These are phyloP conservation scores for Ganoderma lingzhi DNA, from an alignment of 1,284 basidiomycete genomes.

Conservation along the genomic window DNA sequence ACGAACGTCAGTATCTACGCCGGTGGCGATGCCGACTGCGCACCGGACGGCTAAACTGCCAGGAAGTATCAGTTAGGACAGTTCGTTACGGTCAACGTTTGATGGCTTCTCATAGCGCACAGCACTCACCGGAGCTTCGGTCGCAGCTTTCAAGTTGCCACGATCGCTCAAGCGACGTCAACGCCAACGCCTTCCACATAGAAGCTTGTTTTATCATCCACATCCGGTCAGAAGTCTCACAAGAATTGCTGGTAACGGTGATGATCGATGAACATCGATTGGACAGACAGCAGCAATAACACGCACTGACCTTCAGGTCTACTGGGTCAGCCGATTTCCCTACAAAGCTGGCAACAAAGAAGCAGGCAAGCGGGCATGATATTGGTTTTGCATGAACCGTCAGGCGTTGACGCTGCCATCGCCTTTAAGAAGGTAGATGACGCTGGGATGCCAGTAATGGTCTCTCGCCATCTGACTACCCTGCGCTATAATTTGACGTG, in stretches of 20 bases:
- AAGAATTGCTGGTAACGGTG: conserved; percentile 53
- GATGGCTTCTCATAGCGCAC: conserved; percentile 47
- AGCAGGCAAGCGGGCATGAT: conserved; percentile 64
- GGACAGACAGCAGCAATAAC: not conserved
- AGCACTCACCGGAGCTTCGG: conserved; percentile 30
- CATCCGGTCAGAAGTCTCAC: conserved; percentile 35
- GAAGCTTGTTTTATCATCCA: conserved; percentile 34
- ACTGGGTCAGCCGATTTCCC: conserved; percentile 56
- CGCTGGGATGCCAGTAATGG: too few species aligned
- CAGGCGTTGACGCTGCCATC: conserved; percentile 38
- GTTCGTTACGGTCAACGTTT: not conserved
- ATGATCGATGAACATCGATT: conserved; percentile 48
- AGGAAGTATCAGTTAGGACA: conserved; percentile 1
- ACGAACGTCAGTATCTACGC: conserved; percentile 39
- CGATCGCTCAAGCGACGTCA: conserved; percentile 44
- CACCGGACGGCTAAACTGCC: conserved; percentile 73
- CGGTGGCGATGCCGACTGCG: conserved; percentile 54
- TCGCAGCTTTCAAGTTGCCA: conserved; percentile 6
- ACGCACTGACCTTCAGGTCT: conserved; percentile 50
- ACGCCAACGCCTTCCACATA: conserved; percentile 21
- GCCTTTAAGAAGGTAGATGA: not conserved
- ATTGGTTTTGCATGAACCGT: conserved; percentile 38
- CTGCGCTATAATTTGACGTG: too few species aligned
- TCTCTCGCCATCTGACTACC: too few species aligned
- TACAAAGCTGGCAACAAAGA: conserved; percentile 65